Conservation (phyloP, 805 yeast genomes). For the Lachancea quebecensis region DNA sequence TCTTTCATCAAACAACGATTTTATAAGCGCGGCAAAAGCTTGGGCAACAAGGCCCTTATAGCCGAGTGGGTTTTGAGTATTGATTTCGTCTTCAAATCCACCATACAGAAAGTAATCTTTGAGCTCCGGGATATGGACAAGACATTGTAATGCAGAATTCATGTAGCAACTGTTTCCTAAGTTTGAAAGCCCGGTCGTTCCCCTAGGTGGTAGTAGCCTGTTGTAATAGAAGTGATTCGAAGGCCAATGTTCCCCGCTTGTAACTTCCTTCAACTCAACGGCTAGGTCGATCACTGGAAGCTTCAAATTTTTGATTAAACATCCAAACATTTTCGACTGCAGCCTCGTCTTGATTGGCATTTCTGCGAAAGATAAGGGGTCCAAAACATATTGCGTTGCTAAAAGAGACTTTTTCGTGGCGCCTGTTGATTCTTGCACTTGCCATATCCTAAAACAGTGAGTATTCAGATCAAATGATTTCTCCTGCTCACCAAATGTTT, state of each 20-base stretch:
- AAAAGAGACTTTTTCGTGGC: constrained; percentile 4
- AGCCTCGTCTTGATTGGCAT: constrained; percentile 21
- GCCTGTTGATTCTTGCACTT: constrained; percentile 12
- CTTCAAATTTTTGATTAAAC: constrained; percentile 18
- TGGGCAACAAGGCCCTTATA: constrained; percentile 74
- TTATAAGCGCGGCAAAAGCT: constrained; percentile 65
- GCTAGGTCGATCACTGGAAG: constrained; percentile 26
- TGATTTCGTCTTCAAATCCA: constrained; percentile 58
- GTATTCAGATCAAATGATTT: constrained; percentile 11
- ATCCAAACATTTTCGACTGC: constrained; percentile 14
- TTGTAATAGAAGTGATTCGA: constrained; percentile 30
- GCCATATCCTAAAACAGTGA: constrained; percentile 23
- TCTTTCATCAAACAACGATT: constrained; percentile 43
- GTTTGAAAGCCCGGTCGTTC: constrained; percentile 59
- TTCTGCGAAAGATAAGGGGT: constrained; percentile 26
- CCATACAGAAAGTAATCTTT: constrained; percentile 64
- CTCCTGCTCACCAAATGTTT: constrained; percentile 20
- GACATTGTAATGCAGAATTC: constrained; percentile 91
- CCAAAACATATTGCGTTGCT: constrained; percentile 16
- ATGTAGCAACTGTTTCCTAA: constrained; percentile 90
- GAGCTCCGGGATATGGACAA: constrained; percentile 79
- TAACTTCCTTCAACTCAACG: constrained; percentile 29
- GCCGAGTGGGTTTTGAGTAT: constrained; percentile 76
- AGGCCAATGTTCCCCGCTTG: constrained; percentile 32
- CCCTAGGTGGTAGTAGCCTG: constrained; percentile 34